These are phyloP conservation scores for Kuraishia floccosa DNA, from an alignment of 805 yeast genomes.

Conservation along the genomic window DNA sequence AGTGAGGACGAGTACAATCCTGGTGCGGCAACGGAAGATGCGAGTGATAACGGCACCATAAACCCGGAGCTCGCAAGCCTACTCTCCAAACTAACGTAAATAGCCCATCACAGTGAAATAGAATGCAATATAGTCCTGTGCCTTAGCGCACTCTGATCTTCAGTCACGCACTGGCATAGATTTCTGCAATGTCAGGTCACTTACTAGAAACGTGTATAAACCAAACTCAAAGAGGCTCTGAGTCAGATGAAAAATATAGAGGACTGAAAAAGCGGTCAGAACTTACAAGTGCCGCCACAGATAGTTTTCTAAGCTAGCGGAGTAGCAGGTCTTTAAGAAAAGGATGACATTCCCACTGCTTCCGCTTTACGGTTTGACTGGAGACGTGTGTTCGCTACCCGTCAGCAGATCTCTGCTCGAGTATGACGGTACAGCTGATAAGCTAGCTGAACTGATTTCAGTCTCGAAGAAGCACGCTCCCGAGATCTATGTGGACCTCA, in stretches of 20 bases:
- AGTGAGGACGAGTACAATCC: conserved; percentile 1
- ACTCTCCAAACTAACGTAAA: conserved; percentile 6
- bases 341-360: conserved; percentile 21
- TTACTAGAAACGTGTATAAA: no score
- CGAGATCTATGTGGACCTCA: conserved; percentile 14
- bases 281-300: no score
- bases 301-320: no score
- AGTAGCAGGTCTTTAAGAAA: no score
- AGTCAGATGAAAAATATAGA: no score
- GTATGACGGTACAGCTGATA: conserved; percentile 6
- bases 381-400: conserved; percentile 7
- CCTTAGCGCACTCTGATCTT: no score
- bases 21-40: neutral
- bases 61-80: conserved; percentile 7
- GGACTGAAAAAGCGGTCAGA: no score
- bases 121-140: neutral
- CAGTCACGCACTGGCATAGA: no score
- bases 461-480: conserved; percentile 4
- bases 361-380: conserved; percentile 12
- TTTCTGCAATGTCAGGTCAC: no score
- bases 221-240: no score
- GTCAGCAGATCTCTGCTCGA: conserved; percentile 17
- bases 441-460: conserved; percentile 4
- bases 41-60: neutral
- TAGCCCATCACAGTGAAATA: neutral